Base-by-base conservation (phyloP, 129 eudicot species). In the Rutidosis leptorrhynchoides region DNA sequence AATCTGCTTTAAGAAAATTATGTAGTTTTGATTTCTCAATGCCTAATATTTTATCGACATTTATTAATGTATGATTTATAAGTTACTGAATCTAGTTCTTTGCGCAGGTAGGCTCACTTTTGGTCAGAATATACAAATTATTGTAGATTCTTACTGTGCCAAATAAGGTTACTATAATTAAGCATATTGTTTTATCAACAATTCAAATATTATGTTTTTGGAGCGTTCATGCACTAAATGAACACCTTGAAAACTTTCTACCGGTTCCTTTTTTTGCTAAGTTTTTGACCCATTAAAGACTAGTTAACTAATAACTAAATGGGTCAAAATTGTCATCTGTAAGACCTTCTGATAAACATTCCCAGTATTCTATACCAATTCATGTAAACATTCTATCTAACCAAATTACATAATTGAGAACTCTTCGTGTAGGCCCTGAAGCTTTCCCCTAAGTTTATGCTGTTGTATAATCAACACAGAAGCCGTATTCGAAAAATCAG, bases 401-500 rank as follows among this genome's bases (percentile, higher is more conserved):
- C 42, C 37, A 59, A 40, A 29, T 77, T 76, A 86, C 97, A 84
- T 90, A 22, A 90, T 78, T 6, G 85, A 75, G 64, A 90, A 90
- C 37, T 87, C 95, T 67, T 86, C 95, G 49, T 84, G 87, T 16
- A 84, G 43, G 21, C 97, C 97, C 43, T 82, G 88, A 7, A 85
- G 77, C 40, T 83, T 88, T 6, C 88, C 90, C 72, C 61, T 87
- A 1, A 83, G 83, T 69, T 84, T 85, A 69, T 93, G 96, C 43
- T 88, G 98, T 28, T 93, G 98, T 28, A 93, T 77, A 64, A 93
- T 77, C 77, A 93, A 67, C 35, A 93, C 95, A 1, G 98, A 93
- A 7, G 96, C 83, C 2, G 87, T 82, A 0, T 64, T 59, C 0
- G 95, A 88, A 53, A 75, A 83, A 65, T 85, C 90, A 0, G 96